Evolutionary conservation across 1,284 basidiomycete species (phyloP), one percentile per base, ranked within the genome.

Genomic region (Naganishia cerealis): DNA sequence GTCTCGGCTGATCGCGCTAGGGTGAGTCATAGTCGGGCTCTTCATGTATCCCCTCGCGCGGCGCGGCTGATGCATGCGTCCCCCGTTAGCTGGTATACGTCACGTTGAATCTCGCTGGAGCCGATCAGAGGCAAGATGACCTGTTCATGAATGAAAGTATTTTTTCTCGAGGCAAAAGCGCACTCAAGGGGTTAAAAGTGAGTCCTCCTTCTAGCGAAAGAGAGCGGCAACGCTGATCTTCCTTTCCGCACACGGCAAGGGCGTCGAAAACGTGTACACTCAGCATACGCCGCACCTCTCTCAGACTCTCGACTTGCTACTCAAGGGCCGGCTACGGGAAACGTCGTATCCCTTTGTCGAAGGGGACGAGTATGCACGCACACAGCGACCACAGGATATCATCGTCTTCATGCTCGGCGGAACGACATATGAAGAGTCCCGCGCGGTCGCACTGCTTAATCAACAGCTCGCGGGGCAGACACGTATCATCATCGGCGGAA

Each of bases 241-340:
- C 26, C 66, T 29, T 50, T 33, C 70, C 55, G 74, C 18, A 71
- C 38, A 42, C 57, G 56, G 40, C 3, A 67, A 92, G 90, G 96
- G 96, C 8, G 96, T 99, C 7, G 96, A 99, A 79, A 99, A 99
- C 75, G 95, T 99, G 9, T 99, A 98, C 77, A 99, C 94, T 66
- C 96, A 99, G 76, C 96, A 99, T 76, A 90, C 89, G 16, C 96
- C 96, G 10, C 94, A 96, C 79, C 83, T 99, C 3, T 87, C 90
- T 0, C 88, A 97, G 76, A 99, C 95, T 6, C 81, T 99, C 24
- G 96, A 99, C 76, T 85, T 90, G 66, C 81, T 99, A 1, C 86
- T 96, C 75, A 92, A 88, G 74, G 95, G 94, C 15, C 84, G 91
- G 57, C 79, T 99, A 71, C 88, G 87, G 72, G 95, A 98, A 72